Evolutionary conservation across 1,284 basidiomycete genomes (phyloP), one percentile per base, ranked within the genome.

Genomic region (Kalmanozyma brasiliensis): DNA sequence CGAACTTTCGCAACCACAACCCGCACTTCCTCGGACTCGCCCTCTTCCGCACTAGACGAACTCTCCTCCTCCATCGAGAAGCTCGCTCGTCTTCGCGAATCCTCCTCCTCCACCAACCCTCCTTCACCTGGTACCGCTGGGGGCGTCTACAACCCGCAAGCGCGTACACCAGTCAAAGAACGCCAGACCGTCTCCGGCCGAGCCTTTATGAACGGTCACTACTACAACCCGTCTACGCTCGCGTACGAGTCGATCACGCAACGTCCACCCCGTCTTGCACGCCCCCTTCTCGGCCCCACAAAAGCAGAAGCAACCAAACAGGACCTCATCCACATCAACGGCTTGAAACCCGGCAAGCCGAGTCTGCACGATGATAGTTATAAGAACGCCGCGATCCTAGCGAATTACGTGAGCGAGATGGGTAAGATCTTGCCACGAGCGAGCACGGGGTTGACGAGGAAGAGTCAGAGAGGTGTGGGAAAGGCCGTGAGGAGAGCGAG

Each of bases 401-500:
- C 85, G n/a, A 73, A 84, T 11, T 97, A 88, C 81, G 84, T 93
- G 53, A 87, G 91, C 7, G 87, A 88, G 26, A 91, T 97, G 88
- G 94, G 93, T 52, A 92, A 90, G 85, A 92, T 97, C 73, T 86
- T 86, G 70, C 83, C 84, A 14, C 86, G 95, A 38, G 86, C 86
- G 9, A 81, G 87, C 49, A 96, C 93, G 0, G 85, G 86, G 0
- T 85, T 98, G 46, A 94, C 93, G 5, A 87, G 89, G 83, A 89
- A 88, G 82, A 91, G 85, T 66, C 94, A 98, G 83, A 86, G 93
- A 40, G 85, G 86, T 65, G 78, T 97, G 4, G 91, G 89, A 42
- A 94, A 94, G 84, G 91, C 94, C 34, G 90, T 98, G 58, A 88
- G 92, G 55, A 86, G 95, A 53, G 92, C 95, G 49, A 91, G 92